phyloP scores from a whole-genome alignment of 1,284 basidiomycete species.

The Athelia psychrophila region DNA sequence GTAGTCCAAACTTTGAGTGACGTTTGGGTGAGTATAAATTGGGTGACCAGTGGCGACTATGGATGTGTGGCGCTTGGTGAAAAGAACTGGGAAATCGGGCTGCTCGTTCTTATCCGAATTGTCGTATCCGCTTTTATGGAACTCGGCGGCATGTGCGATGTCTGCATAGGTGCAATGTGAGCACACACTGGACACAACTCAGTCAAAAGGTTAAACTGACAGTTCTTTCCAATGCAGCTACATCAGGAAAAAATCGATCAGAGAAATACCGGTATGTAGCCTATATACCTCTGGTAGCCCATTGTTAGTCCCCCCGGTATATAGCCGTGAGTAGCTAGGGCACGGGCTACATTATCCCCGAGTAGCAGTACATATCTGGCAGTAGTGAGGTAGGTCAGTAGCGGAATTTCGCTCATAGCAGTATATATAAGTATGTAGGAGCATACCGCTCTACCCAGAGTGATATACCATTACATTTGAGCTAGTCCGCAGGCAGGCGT shows the following conservation, averaged over 20 bases:
- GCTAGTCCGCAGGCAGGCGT: too few relatives aligned
- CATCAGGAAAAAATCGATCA: background rate
- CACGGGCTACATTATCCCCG: too few relatives aligned
- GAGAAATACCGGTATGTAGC: too few relatives aligned
- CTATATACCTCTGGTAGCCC: too few relatives aligned
- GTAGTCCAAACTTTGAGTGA: slow-evolving; percentile 27
- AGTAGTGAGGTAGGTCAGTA: too few relatives aligned
- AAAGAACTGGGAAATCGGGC: slow-evolving; percentile 25
- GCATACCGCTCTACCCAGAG: too few relatives aligned
- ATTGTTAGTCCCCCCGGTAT: too few relatives aligned
- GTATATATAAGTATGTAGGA: too few relatives aligned
- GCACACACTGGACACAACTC: background rate
- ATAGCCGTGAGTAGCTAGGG: too few relatives aligned
- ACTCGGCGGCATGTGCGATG: background rate
- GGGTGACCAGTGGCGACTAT: slow-evolving; percentile 19
- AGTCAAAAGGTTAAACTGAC: background rate
- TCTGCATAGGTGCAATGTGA: background rate
- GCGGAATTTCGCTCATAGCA: too few relatives aligned
- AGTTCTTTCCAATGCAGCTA: background rate
- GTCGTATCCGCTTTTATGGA: slow-evolving; percentile 19
- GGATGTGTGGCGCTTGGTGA: slow-evolving; percentile 29
- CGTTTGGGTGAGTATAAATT: slow-evolving; percentile 26
- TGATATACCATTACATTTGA: too few relatives aligned
- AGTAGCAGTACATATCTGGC: too few relatives aligned
- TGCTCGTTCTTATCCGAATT: slow-evolving; percentile 21